These are phyloP conservation scores for Plantago major DNA, from an alignment of 257 asterid genomes.

Conservation along the genomic window DNA sequence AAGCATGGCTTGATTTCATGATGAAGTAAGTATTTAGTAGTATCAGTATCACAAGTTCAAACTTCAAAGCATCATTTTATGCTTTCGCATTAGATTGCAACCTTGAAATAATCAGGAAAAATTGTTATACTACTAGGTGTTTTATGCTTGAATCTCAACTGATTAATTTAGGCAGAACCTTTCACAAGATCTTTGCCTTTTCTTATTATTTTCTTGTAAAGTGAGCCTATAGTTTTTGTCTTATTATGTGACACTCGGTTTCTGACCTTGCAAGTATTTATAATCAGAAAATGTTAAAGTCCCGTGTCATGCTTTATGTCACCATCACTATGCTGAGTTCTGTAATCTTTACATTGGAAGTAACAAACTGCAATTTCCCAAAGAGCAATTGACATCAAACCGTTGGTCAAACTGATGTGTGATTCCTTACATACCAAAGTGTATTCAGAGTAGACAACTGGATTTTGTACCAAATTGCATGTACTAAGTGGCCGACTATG, in stretches of 20 bases:
- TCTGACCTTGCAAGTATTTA: neutral
- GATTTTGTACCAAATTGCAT: neutral
- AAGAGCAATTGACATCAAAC: neutral
- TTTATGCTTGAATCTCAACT: neutral
- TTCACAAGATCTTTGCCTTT: neutral
- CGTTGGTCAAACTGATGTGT: neutral
- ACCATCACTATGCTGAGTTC: neutral
- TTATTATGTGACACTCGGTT: neutral
- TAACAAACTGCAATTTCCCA: neutral
- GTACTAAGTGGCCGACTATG: too few species aligned
- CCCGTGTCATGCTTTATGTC: conserved; percentile 14
- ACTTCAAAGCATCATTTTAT: neutral
- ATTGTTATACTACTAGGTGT: neutral
- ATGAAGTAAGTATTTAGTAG: conserved; percentile 59
- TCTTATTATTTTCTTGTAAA: neutral
- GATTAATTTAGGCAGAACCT: neutral
- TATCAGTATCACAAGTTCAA: too few species aligned
- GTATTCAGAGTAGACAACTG: neutral
- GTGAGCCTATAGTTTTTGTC: neutral
- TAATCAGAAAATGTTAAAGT: conserved; percentile 12
- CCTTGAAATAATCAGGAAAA: neutral
- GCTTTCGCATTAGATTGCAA: neutral
- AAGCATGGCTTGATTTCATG: conserved; percentile 98
- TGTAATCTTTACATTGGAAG: neutral
- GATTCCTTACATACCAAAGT: neutral